Base-by-base conservation (phyloP, 768 basidiomycete genomes). In the Phanerodontia chrysosporium region DNA sequence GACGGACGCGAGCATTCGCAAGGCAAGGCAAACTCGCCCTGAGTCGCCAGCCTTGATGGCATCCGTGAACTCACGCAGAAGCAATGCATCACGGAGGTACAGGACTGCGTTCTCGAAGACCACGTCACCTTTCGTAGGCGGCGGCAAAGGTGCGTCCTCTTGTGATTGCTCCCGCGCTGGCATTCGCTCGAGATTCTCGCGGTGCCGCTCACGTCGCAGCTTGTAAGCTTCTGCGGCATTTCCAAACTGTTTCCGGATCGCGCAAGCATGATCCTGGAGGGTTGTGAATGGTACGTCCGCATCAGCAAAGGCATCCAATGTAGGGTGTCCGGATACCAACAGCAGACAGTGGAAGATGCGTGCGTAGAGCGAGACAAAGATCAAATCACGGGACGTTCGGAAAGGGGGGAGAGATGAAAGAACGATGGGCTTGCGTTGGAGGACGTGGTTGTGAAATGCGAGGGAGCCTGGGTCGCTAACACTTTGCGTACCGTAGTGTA, bases 281-380 rank as follows among this genome's bases (percentile, higher is more conserved):
- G 1, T 7, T 1, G n/a, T 25, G n/a, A 22, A 46, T 1, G 45
- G 25, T 21, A 46, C 25, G 22, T 46, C 45, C 0, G 57, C 57
- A 2, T 36, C 42, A 35, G 14, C 7, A 35, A 14, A 35, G 32
- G 32, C 32, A 14, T 14, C 32, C 32, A 35, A 35, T 35, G 14
- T 35, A 35, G 62, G 54, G 0, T 44, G 9, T 4, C 58, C 58
- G 1, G 69, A 68, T 0, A 76, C 71, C 1, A 64, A 55, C 0
- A 73, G 65, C 0, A 77, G 62, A 60, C 73, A 74, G 51, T 72
- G 69, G 1, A 75, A 67, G 6, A 75, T 56, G 1, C 70, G 68
- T 0, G 74, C 71, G 63, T 72, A 74, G 1, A 75, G 67, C 0
- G 70, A 73, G 25, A 70, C 64, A 55, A 75, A 73, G 1, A 75